Evolutionary conservation across 352 stramenopile species (phyloP), one percentile per base, ranked within the genome.

Genomic region (Blastocystis sp.): DNA sequence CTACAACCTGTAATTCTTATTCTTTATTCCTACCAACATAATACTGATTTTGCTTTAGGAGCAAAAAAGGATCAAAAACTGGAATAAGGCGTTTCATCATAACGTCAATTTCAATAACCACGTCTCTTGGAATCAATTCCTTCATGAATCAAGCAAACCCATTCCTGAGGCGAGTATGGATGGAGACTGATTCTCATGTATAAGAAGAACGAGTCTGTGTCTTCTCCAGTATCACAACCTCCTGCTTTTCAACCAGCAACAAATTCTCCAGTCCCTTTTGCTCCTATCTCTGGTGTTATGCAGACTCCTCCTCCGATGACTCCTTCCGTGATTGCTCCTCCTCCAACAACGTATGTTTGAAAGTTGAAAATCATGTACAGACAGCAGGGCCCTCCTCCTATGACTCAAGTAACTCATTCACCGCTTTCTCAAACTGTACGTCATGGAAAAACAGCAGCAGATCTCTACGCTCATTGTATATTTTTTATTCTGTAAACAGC

Each of bases 401-500:
- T 53, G 70, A 64, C 43, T 37, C 70, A 8, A 64, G 23, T 80
- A 9, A 45, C n/a, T 26, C 70, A 9, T 29, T 61, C 39, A 45
- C 70, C 26, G 39, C 8, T 37, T 20, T 41, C 70, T 15, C 70
- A 62, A 37, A 5, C 13, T 9, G 18, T 9, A 26, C 23, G 43
- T 41, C 70, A 54, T n/a, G 70, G 70, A n/a, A 80, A 47, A 37
- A 80, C 70, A 18, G 70, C 70, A 8, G 70, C 70, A 15, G 70
- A 80, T 18, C 43, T 80, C 3, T 80, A 80, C n/a, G 45, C 70
- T 18, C 45, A 80, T 34, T 53, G 70, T 80, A 8, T 20, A 23
- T 34, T 56, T 34, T 5, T 77, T 13, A n/a, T 3, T 1, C 20
- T 54, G 66, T 11, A 20, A 55, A 59, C 29, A 77, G 9, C 29